Evolutionary conservation across 306 rosid species (phyloP), one percentile per base, ranked within the genome.

Genomic region (Mimosa bimucronata): DNA sequence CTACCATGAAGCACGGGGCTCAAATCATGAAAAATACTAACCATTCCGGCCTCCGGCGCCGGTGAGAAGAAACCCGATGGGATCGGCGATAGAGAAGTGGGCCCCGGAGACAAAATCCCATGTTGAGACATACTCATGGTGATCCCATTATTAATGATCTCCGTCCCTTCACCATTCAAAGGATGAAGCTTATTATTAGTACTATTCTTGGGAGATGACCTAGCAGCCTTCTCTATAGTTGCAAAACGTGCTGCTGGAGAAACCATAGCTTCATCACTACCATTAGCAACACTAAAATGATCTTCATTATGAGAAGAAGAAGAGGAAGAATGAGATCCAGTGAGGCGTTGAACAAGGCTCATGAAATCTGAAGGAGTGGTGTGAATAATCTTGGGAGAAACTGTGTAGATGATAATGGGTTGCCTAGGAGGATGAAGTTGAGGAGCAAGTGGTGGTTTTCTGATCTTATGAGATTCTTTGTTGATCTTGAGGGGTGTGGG

Each of bases 321-420:
- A 12, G 58, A 50, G 0, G 87, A 65, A 16, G 86, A 76, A 0
- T 80, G 48, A 5, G 89, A 77, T 0, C 98, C 98, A 0, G 98
- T 93, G n/a, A 93, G 91, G 79, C 98, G 91, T 73, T 93, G 97
- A 50, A 93, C 98, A 0, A 93, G 91, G 82, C 78, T 85, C 97
- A 83, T 93, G 89, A 93, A 93, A 48, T 91, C 89, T 15, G 83
- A 66, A 19, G 97, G 97, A 75, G 91, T 89, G 74, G 97, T 91
- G 85, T 93, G 97, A 60, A 93, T 91, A 44, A 90, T 57, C 84
- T 90, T 93, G 0, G 98, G 98, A 1, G 98, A 93, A 37, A 93
- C 91, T 0, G 92, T 88, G 88, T 93, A 91, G 89, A 91, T 93
- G 73, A 91, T 91, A 23, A 91, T 76, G 0, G 98, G 98, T 42